Evolutionary conservation across 352 stramenopile genomes (phyloP), one percentile per base, ranked within the genome.

Genomic region (Thraustochytrium striatum): DNA sequence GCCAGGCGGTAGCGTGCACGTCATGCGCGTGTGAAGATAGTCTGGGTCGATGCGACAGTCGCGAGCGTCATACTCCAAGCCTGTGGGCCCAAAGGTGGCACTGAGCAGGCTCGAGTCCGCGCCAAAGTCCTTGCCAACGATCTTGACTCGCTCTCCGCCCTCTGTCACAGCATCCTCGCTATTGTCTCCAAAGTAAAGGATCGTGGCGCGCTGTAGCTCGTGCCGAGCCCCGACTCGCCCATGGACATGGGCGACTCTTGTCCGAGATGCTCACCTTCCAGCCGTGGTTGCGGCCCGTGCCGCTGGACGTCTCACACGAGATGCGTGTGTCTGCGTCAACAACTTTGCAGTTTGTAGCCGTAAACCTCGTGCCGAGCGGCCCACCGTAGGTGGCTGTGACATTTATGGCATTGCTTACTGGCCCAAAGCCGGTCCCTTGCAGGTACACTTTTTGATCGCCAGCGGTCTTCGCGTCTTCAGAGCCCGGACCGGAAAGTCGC

Each of bases 111-210:
- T 1, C 7, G 47, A 69, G 35, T 79, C n/a, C 28, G 53, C 47
- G 19, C 69, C 69, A 69, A 79, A 79, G 55, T 79, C 69, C 8
- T 53, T 13, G 16, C 69, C 69, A 19, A 79, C 69, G 25, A 79
- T 47, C 19, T 21, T 53, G 33, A 79, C 43, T 3, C 3, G 2
- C 7, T 79, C 69, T 11, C 69, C 69, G 16, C 69, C 69, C 7
- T 79, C 69, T 0, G 69, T 79, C n/a, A 58, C 35, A 0, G 44
- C 65, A 32, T 75, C 47, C 9, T 7, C 52, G n/a, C 33, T 32
- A 3, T 16, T 44, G 9, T 38, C 52, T 36, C 72, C 69, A 52
- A 79, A 79, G 28, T 79, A 62, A 19, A 65, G 72, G 50, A 79
- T 53, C 3, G 69, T 79, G 32, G 69, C 35, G 69, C 33, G 16